These are phyloP conservation scores for Hysterium pulicare DNA, from an alignment of 2,329 filamentous ascomycete genomes.

Conservation along the genomic window DNA sequence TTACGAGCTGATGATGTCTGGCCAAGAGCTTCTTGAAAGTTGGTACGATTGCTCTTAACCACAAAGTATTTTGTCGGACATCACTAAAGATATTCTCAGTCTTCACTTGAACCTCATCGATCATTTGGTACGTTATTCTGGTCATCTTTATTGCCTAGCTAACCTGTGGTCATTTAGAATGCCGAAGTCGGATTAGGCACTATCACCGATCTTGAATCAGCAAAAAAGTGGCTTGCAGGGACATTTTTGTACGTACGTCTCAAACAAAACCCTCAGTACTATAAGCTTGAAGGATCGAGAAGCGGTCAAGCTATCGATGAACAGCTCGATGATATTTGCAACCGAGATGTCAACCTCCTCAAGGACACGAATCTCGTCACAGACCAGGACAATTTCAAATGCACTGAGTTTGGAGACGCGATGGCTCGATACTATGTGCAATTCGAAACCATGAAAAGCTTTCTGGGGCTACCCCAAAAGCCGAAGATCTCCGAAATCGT, in stretches of 20 bases:
- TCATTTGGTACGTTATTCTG: constrained; percentile 51
- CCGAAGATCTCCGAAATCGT: constrained; percentile 67
- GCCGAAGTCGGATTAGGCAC: constrained; percentile 77
- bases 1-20: constrained; percentile 72
- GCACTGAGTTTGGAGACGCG: constrained; percentile 70
- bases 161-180: constrained; percentile 50
- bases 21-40: constrained; percentile 72
- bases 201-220: constrained; percentile 61
- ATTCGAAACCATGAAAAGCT: constrained; percentile 73
- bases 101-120: constrained; percentile 77
- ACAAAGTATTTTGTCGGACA: no score
- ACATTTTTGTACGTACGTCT: constrained; percentile 78
- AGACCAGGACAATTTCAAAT: constrained; percentile 48
- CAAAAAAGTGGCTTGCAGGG: constrained; percentile 69
- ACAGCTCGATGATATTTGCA: constrained; percentile 67
- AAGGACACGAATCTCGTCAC: constrained; percentile 58
- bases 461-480: constrained; percentile 61
- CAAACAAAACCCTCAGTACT: constrained; percentile 66
- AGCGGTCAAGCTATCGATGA: constrained; percentile 55
- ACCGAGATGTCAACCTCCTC: constrained; percentile 64
- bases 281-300: constrained; percentile 58
- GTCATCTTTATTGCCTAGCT: neutral
- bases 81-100: constrained; percentile 38
- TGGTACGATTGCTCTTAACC: no score
- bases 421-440: constrained; percentile 82